Evolutionary conservation across 2,329 filamentous ascomycete genomes (phyloP), one percentile per base, ranked within the genome.

Genomic region (Colletotrichum eleusines): DNA sequence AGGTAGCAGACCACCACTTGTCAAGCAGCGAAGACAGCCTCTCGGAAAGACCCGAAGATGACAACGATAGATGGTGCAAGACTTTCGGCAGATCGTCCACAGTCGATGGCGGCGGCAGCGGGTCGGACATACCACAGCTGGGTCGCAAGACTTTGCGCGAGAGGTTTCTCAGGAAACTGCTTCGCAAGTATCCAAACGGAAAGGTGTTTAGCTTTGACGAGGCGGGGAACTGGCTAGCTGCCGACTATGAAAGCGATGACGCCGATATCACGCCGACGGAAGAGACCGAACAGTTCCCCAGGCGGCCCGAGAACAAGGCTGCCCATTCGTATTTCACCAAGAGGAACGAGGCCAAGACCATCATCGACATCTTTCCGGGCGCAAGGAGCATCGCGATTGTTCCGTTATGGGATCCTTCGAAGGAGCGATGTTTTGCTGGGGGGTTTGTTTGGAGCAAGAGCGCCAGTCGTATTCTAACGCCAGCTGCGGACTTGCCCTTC

Each of bases 171-270:
- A 78, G 78, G 3, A 78, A 77, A 1, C 78, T 87, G 11, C 75
- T 87, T 2, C 80, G 80, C 6, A 77, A 81, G 2, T 84, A 87
- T 66, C 85, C 85, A 0, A 77, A 79, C 7, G 86, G 86, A 0
- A 82, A 82, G 68, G 79, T 86, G 0, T 87, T 85, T 68, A 84
- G 82, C 61, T 84, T 83, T 48, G 81, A 81, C 18, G 77, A 77
- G 4, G 74, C 79, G 18, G 84, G 83, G 0, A 76, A 78, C 11
- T 67, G 82, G 1, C 77, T 79, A 0, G 75, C 76, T 0, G 76
- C 76, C 7, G 78, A 82, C 26, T 74, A 77, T 2, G 72, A 73
- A 23, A 28, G 33, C n/a, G 72, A 73, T 9, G 60, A 61, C 23
- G 31, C 48, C 1, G 71, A 66, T 5, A 50, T 64, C 2, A 72